A percentile compares a stretch with the other conserved stretches of the same genome.
Conservation (phyloP, 139 green algal species). For the Chlamydomonas eustigma region DNA sequence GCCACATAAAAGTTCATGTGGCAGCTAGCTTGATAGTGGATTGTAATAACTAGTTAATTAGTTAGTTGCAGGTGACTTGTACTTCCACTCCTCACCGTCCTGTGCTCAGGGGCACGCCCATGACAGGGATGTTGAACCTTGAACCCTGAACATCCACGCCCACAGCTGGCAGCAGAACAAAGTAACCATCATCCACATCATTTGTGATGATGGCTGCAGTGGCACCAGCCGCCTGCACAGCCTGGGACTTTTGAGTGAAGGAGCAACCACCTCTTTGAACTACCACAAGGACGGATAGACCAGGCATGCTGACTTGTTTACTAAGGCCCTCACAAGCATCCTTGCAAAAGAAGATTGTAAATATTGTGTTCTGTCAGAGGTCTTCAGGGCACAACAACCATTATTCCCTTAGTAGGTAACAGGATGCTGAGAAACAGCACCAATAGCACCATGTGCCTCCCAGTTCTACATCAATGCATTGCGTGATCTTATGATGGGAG, state of each 20-base stretch:
- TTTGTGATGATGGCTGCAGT: conserved; percentile 69
- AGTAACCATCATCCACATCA: conserved; percentile 52
- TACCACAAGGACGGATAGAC: conserved; percentile 50
- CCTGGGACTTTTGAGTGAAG: conserved; percentile 53
- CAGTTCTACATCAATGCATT: too few species aligned
- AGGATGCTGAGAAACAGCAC: too few species aligned
- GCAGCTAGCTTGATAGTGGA: too few species aligned
- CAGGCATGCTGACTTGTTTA: neutral
- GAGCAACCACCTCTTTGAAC: conserved; percentile 60
- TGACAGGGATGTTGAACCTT: conserved; percentile 35
- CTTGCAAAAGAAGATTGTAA: neutral
- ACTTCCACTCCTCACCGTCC: neutral
- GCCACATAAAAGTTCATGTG: too few species aligned
- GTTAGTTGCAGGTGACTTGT: too few species aligned
- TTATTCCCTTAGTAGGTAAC: too few species aligned
- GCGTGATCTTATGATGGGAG: too few species aligned
- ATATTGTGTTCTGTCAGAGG: too few species aligned
- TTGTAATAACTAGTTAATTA: too few species aligned
- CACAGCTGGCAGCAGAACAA: conserved; percentile 29
- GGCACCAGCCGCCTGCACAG: conserved; percentile 52
- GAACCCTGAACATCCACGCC: neutral
- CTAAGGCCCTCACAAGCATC: neutral
- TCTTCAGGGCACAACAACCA: too few species aligned
- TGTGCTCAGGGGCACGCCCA: conserved; percentile 19
- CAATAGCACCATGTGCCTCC: too few species aligned